These are phyloP conservation scores for Sporisorium reilianum DNA, from an alignment of 1,284 basidiomycete genomes.

Conservation along the genomic window DNA sequence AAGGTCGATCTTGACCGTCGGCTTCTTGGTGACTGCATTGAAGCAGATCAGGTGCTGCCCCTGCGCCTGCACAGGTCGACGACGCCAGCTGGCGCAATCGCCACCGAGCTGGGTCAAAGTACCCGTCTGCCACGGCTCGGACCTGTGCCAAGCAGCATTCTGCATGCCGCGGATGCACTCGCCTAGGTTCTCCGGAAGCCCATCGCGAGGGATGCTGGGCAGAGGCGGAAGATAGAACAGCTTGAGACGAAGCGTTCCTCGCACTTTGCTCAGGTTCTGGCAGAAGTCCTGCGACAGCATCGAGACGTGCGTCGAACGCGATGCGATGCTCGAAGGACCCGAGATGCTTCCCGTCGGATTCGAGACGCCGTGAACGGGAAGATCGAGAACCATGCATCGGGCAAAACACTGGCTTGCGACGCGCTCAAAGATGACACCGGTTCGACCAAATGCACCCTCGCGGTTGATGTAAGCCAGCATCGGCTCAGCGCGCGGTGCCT, in stretches of 20 bases:
- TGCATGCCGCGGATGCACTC: conserved; percentile 90
- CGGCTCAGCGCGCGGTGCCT: conserved; percentile 50
- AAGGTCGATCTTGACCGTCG: conserved; percentile 89
- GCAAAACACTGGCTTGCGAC: conserved; percentile 58
- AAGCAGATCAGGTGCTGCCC: conserved; percentile 89
- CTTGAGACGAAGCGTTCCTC: conserved; percentile 64
- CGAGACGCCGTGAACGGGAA: conserved; percentile 61
- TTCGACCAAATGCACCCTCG: conserved; percentile 63
- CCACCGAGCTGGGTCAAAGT: conserved; percentile 92
- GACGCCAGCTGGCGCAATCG: conserved; percentile 89
- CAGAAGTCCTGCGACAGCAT: conserved; percentile 47
- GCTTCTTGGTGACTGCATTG: conserved; percentile 92
- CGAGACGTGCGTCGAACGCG: conserved; percentile 34
- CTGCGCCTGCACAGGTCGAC: conserved; percentile 86
- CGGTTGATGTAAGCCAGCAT: conserved; percentile 61
- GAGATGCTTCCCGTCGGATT: conserved; percentile 49
- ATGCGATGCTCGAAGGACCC: conserved; percentile 49
- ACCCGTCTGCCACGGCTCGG: conserved; percentile 82
- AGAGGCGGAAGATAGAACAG: conserved; percentile 87
- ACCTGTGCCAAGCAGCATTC: conserved; percentile 89
- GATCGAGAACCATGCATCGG: conserved; percentile 54
- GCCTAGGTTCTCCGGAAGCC: conserved; percentile 89
- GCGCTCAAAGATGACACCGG: conserved; percentile 57
- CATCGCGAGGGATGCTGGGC: conserved; percentile 80
- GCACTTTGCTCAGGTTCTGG: conserved; percentile 53